A percentile compares a stretch with the other conserved stretches of the same genome.
These are phyloP conservation scores for Prunella vulgaris DNA, from an alignment of 257 asterid species.

Conservation along the genomic window DNA sequence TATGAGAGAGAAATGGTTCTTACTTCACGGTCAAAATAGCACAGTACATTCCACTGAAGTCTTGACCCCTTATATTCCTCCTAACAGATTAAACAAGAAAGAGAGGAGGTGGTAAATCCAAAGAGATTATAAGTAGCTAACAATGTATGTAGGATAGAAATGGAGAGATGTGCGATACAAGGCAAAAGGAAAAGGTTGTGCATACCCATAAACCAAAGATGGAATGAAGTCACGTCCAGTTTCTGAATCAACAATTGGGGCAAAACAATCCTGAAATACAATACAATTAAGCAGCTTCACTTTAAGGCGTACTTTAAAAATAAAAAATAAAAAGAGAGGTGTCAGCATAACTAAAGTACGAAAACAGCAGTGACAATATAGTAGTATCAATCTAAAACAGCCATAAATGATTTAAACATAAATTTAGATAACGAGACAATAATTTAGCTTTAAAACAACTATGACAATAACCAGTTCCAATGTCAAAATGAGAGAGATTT, in stretches of 20 bases:
- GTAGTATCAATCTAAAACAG: not conserved
- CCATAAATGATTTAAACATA: not conserved
- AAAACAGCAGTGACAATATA: not conserved
- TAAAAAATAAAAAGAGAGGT: not conserved
- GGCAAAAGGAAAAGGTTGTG: constrained; percentile 5
- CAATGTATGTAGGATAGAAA: constrained; percentile 15
- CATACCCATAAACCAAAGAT: constrained; percentile 94
- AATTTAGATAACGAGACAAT: not conserved
- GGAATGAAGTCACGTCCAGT: constrained; percentile 98
- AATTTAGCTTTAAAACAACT: not conserved
- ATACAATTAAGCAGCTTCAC: constrained; percentile 22
- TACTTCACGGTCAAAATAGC: constrained; percentile 89
- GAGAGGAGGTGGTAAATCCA: not conserved
- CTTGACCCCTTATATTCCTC: constrained; percentile 94
- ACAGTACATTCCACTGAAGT: constrained; percentile 95
- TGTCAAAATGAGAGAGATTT: constrained; percentile 2
- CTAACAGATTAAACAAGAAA: constrained; percentile 37
- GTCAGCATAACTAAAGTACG: not conserved
- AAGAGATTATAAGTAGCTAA: constrained; percentile 6
- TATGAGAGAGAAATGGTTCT: constrained; percentile 15
- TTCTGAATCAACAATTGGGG: constrained; percentile 89
- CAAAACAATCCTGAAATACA: constrained; percentile 75
- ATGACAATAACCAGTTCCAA: not conserved
- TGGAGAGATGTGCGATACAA: not conserved
- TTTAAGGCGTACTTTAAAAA: not conserved